Evolutionary conservation across 2,329 filamentous ascomycete species (phyloP).

Genomic region (Aspergillus fischeri): DNA sequence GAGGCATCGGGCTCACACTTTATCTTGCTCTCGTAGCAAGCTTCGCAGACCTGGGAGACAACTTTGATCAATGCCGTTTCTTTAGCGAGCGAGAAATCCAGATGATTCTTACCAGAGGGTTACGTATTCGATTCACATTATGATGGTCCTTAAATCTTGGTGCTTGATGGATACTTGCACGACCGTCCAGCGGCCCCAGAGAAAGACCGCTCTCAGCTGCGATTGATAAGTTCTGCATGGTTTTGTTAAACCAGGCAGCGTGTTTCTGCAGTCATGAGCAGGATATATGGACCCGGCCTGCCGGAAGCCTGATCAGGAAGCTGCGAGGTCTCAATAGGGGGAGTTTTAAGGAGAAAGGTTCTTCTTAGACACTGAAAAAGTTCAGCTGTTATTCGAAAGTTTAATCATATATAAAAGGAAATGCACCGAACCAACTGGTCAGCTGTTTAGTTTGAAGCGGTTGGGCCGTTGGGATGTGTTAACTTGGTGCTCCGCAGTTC

Average conservation of each 20-base stretch:
- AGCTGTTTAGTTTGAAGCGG: background rate
- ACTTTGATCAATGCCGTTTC: constrained; percentile 11
- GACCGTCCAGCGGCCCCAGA: constrained; percentile 7
- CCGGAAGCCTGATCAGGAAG: background rate
- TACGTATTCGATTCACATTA: constrained; percentile 12
- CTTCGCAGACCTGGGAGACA: constrained; percentile 68
- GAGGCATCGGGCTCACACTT: constrained; percentile 92
- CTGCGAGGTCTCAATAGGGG: background rate
- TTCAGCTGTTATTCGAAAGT: background rate
- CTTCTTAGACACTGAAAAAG: background rate
- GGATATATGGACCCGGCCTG: background rate
- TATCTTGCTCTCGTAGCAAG: constrained; percentile 84
- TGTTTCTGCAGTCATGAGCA: background rate
- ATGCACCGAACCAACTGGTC: no score
- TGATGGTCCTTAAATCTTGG: constrained; percentile 5
- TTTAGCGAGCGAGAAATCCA: background rate
- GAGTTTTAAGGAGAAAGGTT: background rate
- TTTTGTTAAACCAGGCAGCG: background rate
- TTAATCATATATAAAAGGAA: background rate
- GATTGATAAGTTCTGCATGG: constrained; percentile 14
- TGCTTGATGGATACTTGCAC: constrained; percentile 2
- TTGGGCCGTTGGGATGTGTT: background rate
- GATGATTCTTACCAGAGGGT: constrained; percentile 18
- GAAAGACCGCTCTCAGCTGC: constrained; percentile 1
- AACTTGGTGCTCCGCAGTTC: background rate